Conservation (phyloP, 208 protist genomes). For the Endotrypanum monterogeii region DNA sequence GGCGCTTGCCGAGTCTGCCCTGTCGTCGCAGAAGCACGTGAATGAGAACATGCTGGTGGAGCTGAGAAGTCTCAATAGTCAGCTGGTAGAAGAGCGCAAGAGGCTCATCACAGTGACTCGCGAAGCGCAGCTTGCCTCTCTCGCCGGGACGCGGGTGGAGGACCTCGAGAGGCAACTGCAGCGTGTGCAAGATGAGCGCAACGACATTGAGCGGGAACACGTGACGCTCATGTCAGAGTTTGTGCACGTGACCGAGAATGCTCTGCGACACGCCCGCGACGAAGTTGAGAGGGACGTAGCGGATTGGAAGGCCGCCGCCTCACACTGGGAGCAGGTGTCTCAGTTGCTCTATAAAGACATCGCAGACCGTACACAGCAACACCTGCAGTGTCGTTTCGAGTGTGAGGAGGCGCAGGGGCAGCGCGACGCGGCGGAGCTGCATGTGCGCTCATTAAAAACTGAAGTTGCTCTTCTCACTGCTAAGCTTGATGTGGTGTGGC, state of each 20-base stretch:
- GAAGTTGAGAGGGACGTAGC: constrained; percentile 69
- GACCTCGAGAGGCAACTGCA: constrained; percentile 61
- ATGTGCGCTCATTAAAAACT: constrained; percentile 40
- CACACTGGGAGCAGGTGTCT: constrained; percentile 86
- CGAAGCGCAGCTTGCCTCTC: constrained; percentile 50
- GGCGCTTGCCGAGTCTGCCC: constrained; percentile 66
- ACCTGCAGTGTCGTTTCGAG: constrained; percentile 80
- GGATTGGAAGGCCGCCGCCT: constrained; percentile 61
- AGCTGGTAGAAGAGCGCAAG: constrained; percentile 85
- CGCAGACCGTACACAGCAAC: constrained; percentile 67
- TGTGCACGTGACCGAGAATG: constrained; percentile 70
- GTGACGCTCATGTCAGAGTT: constrained; percentile 77
- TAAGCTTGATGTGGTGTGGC: constrained; percentile 87
- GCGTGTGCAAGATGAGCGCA: constrained; percentile 43
- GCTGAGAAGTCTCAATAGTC: constrained; percentile 68
- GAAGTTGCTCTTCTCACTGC: constrained; percentile 61
- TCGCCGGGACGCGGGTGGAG: constrained; percentile 31
- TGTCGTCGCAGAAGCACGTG: constrained; percentile 78
- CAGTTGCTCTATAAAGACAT: constrained; percentile 90
- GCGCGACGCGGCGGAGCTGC: constrained; percentile 55
- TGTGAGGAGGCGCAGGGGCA: constrained; percentile 82
- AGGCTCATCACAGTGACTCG: constrained; percentile 60
- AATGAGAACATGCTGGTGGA: constrained; percentile 89
- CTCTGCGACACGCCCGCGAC: constrained; percentile 58
- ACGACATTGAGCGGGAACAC: constrained; percentile 68